These are phyloP conservation scores for Alternaria longipes DNA, from an alignment of 2,329 filamentous ascomycete species.

Conservation along the genomic window DNA sequence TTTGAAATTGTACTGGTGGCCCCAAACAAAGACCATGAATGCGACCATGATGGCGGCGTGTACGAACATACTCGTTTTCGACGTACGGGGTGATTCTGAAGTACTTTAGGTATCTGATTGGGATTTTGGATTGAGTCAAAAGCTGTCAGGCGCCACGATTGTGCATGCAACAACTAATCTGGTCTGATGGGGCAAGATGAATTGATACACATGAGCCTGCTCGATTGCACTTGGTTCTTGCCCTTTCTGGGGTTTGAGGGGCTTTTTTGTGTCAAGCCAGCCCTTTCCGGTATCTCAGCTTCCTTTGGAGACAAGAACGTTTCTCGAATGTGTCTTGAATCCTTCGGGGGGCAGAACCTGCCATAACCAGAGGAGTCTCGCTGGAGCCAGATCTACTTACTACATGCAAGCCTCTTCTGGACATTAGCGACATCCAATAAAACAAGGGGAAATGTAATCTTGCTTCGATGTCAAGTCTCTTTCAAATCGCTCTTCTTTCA, in stretches of 20 bases:
- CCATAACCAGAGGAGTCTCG: background rate
- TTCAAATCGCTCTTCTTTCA: background rate
- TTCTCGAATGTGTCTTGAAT: background rate
- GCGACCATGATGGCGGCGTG: background rate
- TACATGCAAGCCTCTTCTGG: background rate
- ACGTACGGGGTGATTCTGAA: background rate
- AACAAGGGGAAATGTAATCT: background rate
- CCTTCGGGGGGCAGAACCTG: too few relatives aligned
- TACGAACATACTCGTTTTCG: background rate
- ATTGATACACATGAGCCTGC: background rate
- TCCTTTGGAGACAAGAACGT: background rate
- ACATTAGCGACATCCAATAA: background rate
- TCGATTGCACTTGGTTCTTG: background rate
- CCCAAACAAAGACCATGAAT: background rate
- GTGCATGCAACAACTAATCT: background rate
- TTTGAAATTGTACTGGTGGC: background rate
- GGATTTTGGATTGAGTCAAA: background rate
- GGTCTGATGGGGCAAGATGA: background rate
- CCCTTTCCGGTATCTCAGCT: background rate
- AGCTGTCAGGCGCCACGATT: background rate
- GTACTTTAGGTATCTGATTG: background rate
- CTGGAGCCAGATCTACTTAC: background rate
- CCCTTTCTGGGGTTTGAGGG: background rate
- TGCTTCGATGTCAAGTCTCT: background rate
- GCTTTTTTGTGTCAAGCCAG: background rate